A percentile compares a stretch with the other conserved stretches of the same genome.
Conservation (phyloP, 2,329 filamentous ascomycete species). For the Mycogone perniciosa region DNA sequence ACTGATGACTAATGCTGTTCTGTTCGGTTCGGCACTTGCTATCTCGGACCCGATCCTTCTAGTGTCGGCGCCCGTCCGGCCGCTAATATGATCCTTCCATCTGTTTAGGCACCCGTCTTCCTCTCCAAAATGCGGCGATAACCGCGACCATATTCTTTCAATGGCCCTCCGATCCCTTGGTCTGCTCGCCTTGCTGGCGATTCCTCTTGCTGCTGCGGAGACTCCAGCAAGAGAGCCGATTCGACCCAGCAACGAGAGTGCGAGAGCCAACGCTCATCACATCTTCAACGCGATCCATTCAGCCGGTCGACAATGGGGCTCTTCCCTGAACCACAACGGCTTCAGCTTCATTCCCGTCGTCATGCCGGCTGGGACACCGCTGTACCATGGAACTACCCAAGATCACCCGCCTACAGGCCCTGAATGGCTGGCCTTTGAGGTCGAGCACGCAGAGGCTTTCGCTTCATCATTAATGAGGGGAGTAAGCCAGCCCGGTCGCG, state of each 20-base stretch:
- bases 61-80: too few species aligned
- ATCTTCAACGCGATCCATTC: slow-evolving; percentile 70
- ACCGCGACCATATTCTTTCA: background rate
- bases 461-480: slow-evolving; percentile 28
- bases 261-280: slow-evolving; percentile 49
- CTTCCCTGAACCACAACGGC: slow-evolving; percentile 67
- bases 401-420: slow-evolving; percentile 42
- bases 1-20: too few species aligned
- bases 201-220: background rate
- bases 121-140: too few species aligned
- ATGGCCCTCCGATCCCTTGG: background rate
- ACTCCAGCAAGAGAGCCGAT: slow-evolving; percentile 18
- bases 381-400: slow-evolving; percentile 58
- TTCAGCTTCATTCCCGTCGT: slow-evolving; percentile 63
- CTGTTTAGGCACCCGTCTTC: too few species aligned
- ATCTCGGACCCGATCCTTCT: too few species aligned
- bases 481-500: background rate
- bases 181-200: background rate
- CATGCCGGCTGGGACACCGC: slow-evolving; percentile 55
- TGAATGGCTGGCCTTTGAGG: slow-evolving; percentile 72
- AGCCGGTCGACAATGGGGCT: slow-evolving; percentile 69
- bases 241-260: slow-evolving; percentile 31
- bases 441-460: slow-evolving; percentile 65
- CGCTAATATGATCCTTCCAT: too few species aligned
- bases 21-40: too few species aligned